A percentile compares a stretch with the other conserved stretches of the same genome.
Evolutionary conservation across 306 rosid genomes (phyloP).

Genomic region (Canavalia ensiformis): DNA sequence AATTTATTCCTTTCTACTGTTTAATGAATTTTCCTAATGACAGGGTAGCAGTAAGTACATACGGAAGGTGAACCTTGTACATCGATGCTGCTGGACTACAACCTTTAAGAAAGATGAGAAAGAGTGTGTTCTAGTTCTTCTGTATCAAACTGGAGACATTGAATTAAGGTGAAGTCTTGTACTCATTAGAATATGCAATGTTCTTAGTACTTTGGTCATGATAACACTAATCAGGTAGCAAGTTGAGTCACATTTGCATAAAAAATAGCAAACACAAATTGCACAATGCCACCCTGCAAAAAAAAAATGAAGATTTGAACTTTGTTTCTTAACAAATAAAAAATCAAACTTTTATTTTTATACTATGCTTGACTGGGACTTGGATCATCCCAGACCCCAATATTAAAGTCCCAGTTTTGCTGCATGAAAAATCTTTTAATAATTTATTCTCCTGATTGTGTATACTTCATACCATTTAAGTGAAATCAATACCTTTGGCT

Average conservation of each 20-base stretch:
- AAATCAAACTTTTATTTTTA: conserved; percentile 23
- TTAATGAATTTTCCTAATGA: conserved; percentile 46
- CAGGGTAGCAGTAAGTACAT: conserved; percentile 70
- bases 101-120: conserved; percentile 70
- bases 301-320: background rate
- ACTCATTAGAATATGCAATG: conserved; percentile 25
- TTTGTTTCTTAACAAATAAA: background rate
- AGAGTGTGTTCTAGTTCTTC: conserved; percentile 64
- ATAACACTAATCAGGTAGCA: conserved; percentile 14
- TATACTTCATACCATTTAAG: background rate
- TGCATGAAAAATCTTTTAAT: background rate
- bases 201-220: conserved; percentile 33
- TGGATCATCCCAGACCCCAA: conserved; percentile 18
- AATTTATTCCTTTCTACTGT: conserved; percentile 41
- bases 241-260: background rate
- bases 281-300: background rate
- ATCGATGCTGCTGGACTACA: conserved; percentile 82
- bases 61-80: conserved; percentile 66
- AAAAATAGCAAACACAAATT: conserved; percentile 1
- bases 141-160: conserved; percentile 79
- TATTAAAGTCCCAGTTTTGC: conserved; percentile 5
- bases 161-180: conserved; percentile 77
- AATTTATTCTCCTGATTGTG: conserved; percentile 17
- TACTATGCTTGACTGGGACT: conserved; percentile 34
- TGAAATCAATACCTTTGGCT: conserved; percentile 36